These are phyloP conservation scores for Earliella scabrosa DNA, from an alignment of 1,284 basidiomycete genomes.

Conservation along the genomic window DNA sequence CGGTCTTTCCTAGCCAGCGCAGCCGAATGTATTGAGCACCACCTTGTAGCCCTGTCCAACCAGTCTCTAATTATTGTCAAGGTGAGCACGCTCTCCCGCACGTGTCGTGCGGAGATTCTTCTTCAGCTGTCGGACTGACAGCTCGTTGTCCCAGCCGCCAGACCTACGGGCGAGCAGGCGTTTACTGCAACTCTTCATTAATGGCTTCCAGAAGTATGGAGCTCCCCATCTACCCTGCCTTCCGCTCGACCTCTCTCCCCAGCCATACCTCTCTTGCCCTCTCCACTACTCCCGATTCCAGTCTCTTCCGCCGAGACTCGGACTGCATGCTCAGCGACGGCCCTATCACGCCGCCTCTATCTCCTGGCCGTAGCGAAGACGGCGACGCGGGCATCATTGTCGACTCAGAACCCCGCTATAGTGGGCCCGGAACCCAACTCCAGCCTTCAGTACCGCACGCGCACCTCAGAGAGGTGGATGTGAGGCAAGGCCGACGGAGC, in stretches of 20 bases:
- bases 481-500: conserved; percentile 18
- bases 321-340: conserved; percentile 40
- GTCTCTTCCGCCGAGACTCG: conserved; percentile 33
- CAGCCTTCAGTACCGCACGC: conserved; percentile 11
- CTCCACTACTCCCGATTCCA: conserved; percentile 29
- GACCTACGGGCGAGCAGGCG: conserved; percentile 31
- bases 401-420: conserved; percentile 35
- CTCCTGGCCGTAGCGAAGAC: conserved; percentile 40
- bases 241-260: conserved; percentile 43
- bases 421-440: conserved; percentile 21
- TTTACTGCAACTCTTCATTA: conserved; percentile 29
- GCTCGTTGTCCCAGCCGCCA: conserved; percentile 25
- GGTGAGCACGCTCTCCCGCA: conserved; percentile 24
- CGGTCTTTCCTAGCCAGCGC: conserved; percentile 15
- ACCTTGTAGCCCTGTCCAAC: conserved; percentile 18
- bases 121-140: conserved; percentile 25
- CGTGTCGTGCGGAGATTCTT: conserved; percentile 23
- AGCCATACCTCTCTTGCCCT: conserved; percentile 30
- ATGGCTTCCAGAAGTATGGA: conserved; percentile 29
- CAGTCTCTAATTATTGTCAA: conserved; percentile 27
- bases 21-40: conserved; percentile 28
- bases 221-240: conserved; percentile 27
- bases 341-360: conserved; percentile 45
- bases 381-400: conserved; percentile 33
- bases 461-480: conserved; percentile 22